These are phyloP conservation scores for Penicillium sp. DNA, from an alignment of 2,329 filamentous ascomycete species.

Conservation along the genomic window DNA sequence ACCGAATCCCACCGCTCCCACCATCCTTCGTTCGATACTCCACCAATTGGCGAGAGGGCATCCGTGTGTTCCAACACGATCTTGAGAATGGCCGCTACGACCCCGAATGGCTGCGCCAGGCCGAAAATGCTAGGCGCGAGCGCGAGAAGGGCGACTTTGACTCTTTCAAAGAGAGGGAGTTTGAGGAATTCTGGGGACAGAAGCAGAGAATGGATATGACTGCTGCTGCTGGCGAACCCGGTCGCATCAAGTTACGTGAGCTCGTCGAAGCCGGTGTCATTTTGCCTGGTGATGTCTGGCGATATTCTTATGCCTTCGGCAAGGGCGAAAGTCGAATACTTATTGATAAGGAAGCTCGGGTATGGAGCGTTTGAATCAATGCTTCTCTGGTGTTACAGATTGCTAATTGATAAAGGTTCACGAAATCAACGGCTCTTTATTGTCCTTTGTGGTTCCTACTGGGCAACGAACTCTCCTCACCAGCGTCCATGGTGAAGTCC, in stretches of 20 bases:
- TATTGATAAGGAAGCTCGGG: constrained; percentile 43
- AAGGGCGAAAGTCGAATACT: constrained; percentile 25
- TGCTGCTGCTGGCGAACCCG: constrained; percentile 41
- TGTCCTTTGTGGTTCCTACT: constrained; percentile 40
- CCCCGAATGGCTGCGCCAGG: constrained; percentile 55
- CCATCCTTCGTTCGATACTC: constrained; percentile 43
- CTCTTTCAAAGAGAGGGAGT: constrained; percentile 51
- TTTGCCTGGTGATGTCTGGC: constrained; percentile 41
- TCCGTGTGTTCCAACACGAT: constrained; percentile 55
- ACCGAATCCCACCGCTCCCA: constrained; percentile 38
- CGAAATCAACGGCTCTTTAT: constrained; percentile 27
- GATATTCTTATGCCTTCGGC: constrained; percentile 31
- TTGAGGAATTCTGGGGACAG: constrained; percentile 56
- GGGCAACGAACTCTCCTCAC: constrained; percentile 36
- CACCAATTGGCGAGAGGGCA: constrained; percentile 49
- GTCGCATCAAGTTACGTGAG: constrained; percentile 37
- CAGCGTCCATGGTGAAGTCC: constrained; percentile 1
- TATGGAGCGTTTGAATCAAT: constrained; percentile 17
- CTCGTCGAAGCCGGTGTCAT: constrained; percentile 37
- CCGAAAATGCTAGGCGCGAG: constrained; percentile 50
- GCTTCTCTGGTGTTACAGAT: not conserved
- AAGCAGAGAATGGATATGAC: constrained; percentile 41
- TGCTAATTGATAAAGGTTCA: constrained; percentile 28
- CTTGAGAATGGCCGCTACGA: constrained; percentile 53
- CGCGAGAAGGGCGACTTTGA: constrained; percentile 55